A percentile compares a stretch with the other conserved stretches of the same genome.
phyloP scores from a whole-genome alignment of 2,329 filamentous ascomycete species.

The Aspergillus luchuensis region DNA sequence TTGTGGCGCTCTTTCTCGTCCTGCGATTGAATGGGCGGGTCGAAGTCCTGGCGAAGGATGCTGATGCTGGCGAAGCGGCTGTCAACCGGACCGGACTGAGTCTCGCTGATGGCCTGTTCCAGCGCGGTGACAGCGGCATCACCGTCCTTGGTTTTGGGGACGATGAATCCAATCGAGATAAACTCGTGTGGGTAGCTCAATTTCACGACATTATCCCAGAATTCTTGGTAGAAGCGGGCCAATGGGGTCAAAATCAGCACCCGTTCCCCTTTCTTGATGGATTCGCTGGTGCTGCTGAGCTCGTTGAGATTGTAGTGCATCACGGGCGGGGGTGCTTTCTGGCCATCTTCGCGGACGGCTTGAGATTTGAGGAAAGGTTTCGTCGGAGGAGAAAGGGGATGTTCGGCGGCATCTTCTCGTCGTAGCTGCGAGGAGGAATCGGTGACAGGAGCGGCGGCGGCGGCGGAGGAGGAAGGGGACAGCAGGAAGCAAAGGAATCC shows the following conservation, averaged over 20 bases:
- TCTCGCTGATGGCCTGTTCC: constrained; percentile 81
- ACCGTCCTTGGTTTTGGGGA: constrained; percentile 89
- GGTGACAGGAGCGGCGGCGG: constrained; percentile 52
- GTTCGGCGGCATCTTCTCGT: constrained; percentile 62
- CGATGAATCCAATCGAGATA: constrained; percentile 93
- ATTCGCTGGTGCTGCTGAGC: constrained; percentile 77
- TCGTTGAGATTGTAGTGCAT: constrained; percentile 94
- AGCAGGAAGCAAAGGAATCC: constrained; percentile 62
- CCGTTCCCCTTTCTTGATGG: constrained; percentile 77
- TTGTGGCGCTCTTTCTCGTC: constrained; percentile 89
- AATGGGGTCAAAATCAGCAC: constrained; percentile 91
- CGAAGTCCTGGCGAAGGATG: constrained; percentile 93
- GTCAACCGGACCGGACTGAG: constrained; percentile 78
- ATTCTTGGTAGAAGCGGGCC: constrained; percentile 87
- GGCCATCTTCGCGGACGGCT: constrained; percentile 48
- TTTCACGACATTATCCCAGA: constrained; percentile 90
- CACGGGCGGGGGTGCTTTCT: constrained; percentile 73
- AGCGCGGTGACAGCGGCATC: constrained; percentile 81
- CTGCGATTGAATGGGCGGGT: constrained; percentile 77
- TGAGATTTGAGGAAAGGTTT: constrained; percentile 72
- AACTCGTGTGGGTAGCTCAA: constrained; percentile 90
- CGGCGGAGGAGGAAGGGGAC: constrained; percentile 51
- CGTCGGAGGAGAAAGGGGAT: constrained; percentile 72
- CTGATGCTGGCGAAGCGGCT: constrained; percentile 89
- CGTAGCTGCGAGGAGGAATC: constrained; percentile 53